Evolutionary conservation across 805 yeast genomes (phyloP).

Genomic region (Sporopachydermia lactativora): DNA sequence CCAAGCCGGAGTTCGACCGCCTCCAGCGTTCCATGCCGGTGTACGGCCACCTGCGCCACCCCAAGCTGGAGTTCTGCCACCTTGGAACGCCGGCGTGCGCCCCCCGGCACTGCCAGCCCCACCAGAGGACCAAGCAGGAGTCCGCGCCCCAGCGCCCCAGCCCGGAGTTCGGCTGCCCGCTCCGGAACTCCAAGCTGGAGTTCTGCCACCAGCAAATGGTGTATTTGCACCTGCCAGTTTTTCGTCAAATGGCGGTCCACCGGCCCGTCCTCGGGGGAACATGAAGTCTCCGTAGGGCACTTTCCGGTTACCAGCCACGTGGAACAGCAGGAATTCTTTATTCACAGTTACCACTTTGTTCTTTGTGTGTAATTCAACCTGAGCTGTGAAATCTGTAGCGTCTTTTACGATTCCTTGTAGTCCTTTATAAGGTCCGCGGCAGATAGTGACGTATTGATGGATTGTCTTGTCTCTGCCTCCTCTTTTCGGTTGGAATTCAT

Average conservation of each 20-base stretch:
- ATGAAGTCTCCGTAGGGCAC: conserved; percentile 72
- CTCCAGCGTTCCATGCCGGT: conserved; percentile 24
- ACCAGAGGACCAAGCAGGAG: conserved; percentile 18
- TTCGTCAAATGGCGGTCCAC: conserved; percentile 15
- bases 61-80: conserved; percentile 30
- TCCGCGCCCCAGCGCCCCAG: conserved; percentile 21
- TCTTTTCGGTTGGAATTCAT: conserved; percentile 17
- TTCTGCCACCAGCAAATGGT: conserved; percentile 29
- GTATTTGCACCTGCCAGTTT: conserved; percentile 28
- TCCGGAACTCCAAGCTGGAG: conserved; percentile 29
- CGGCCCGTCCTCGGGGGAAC: conserved; percentile 23
- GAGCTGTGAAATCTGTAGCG: conserved; percentile 81
- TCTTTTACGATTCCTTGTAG: conserved; percentile 87
- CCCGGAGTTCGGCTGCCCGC: conserved; percentile 31
- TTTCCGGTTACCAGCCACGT: conserved; percentile 39
- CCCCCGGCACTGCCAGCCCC: conserved; percentile 25
- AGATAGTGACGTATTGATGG: conserved; percentile 73
- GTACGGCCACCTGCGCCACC: conserved; percentile 17
- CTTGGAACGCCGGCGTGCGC: conserved; percentile 24
- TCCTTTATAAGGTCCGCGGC: conserved; percentile 86
- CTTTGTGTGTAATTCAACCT: conserved; percentile 89
- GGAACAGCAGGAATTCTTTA: conserved; percentile 65
- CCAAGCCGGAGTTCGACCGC: conserved; percentile 31
- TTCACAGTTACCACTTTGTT: conserved; percentile 77
- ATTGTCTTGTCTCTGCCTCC: conserved; percentile 74